Evolutionary conservation across 23 red algal species (phyloP), one percentile per base, ranked within the genome.

Genomic region (Gracilaria domingensis): DNA sequence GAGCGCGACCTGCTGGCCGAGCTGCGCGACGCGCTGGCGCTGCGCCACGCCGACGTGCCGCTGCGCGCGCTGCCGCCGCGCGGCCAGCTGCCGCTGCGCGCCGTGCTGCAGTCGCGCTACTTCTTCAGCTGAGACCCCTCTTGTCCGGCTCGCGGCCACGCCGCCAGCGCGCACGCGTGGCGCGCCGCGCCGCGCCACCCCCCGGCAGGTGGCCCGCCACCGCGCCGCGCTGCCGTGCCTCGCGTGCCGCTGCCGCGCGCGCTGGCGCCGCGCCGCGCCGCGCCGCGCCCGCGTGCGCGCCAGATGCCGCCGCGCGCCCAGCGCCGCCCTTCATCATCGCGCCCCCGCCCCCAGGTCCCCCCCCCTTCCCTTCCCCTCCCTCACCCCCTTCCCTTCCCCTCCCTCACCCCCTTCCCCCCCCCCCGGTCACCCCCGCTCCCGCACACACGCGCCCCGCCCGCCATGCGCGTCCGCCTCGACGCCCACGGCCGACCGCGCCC

Each of bases 91-190:
- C 93, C 96, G 25, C 64, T 99, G 62, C 48, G 36, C 39, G 54
- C 39, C 44, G 94, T 99, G 34, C 85, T 83, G 49, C 71, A 91
- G 49, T 94, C 93, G 51, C 86, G 82, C 12, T 99, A 95, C 55
- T 99, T 99, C 79, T 99, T 99, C 76, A 93, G 80, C 71, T 85
- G 69, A 93, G n/a, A n/a, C n/a, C n/a, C n/a, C n/a, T n/a, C n/a
- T n/a, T n/a, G n/a, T n/a, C n/a, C n/a, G n/a, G n/a, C n/a, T n/a
- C n/a, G n/a, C n/a, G n/a, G n/a, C n/a, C n/a, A n/a, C n/a, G n/a
- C n/a, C 26, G 7, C 51, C 80, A 69, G 29, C 57, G 56, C 80
- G 65, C 11, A 57, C 80, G 45, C 81, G 58, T 26, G 30, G 0
- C 60, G n/a, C 56, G 23, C 21, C 29, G 1, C 14, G 42, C 42